Percentiles rank a stretch among this genome's conserved stretches.
Conservation (phyloP, 768 basidiomycete species). For the Tulasnella sp. region DNA sequence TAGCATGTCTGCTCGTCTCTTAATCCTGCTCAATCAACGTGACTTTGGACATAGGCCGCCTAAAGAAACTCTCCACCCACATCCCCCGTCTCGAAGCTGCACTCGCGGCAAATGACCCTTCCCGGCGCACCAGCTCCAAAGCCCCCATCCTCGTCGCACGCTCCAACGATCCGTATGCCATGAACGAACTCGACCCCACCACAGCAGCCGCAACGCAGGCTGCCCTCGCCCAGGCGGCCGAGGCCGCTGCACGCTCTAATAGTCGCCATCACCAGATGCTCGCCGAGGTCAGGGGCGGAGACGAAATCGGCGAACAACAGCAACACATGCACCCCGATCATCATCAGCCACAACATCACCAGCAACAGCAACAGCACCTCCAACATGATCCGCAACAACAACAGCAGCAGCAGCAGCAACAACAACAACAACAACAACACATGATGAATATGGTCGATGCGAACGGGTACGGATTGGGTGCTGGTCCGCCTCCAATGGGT, state of each 20-base stretch:
- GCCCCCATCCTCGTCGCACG: constrained; percentile 6
- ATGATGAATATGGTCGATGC: background rate
- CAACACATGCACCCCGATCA: background rate
- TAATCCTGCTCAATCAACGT: background rate
- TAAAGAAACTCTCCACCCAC: constrained; percentile 11
- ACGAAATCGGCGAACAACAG: background rate
- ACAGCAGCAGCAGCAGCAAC: no score
- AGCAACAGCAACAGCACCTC: no score
- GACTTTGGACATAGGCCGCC: no score
- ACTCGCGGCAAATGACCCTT: background rate
- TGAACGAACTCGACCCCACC: background rate
- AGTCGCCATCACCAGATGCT: constrained; percentile 10
- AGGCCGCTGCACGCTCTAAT: constrained; percentile 13
- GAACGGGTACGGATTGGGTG: background rate
- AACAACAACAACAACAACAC: no score
- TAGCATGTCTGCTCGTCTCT: background rate
- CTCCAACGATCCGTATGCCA: constrained; percentile 8
- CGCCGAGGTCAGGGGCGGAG: background rate
- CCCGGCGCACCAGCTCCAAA: background rate
- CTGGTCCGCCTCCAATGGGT: background rate
- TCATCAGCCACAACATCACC: background rate
- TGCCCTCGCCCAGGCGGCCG: constrained; percentile 10
- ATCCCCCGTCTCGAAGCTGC: constrained; percentile 14
- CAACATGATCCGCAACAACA: no score
- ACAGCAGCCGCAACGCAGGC: constrained; percentile 12